Base-by-base conservation (phyloP, 345 rosid species). In the Ceriops decandra region DNA sequence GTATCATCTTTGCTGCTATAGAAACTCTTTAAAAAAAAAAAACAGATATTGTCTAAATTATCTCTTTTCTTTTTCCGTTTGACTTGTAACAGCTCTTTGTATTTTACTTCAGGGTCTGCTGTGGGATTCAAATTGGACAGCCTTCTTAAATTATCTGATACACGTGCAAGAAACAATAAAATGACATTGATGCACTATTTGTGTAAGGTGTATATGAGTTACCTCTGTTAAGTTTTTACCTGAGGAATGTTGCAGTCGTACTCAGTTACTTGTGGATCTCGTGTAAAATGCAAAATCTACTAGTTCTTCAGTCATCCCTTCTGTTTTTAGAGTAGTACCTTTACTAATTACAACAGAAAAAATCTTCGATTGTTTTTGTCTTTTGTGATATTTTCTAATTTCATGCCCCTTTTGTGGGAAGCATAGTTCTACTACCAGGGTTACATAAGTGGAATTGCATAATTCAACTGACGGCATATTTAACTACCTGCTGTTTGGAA, bases 111-210 rank as follows among this genome's bases (percentile, higher is more conserved):
- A 93, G 98, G 98, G 51, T 87, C 98, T 66, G 98, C 98, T 42
- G 88, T 93, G 67, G 98, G 98, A 64, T 93, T 93, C 85, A 93
- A 93, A 85, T 78, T 93, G 81, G 98, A 91, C 72, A 93, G 97
- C 83, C 97, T 93, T 81, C 95, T 93, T 33, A 93, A 93, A 68
- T 76, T 93, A 77, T 93, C 98, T 24, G 98, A 93, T 79, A 91
- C 96, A 61, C 97, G 98, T 72, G 98, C 98, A 22, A 86, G 76
- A 82, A 93, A 93, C 82, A 93, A 86, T 79, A 93, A 88, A 82
- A 93, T 91, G 96, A 93, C 97, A 61, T 81, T 90, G 71, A 88
- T 90, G 97, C 98, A 92, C 81, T 92, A 92, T 80, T 81, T 93
- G 66, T 93, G 97, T 89, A 93, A 93, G 97, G 98, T 93, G 77